Base-by-base conservation (phyloP, 2,329 filamentous ascomycete genomes). In the Zasmidium citrigriseum region DNA sequence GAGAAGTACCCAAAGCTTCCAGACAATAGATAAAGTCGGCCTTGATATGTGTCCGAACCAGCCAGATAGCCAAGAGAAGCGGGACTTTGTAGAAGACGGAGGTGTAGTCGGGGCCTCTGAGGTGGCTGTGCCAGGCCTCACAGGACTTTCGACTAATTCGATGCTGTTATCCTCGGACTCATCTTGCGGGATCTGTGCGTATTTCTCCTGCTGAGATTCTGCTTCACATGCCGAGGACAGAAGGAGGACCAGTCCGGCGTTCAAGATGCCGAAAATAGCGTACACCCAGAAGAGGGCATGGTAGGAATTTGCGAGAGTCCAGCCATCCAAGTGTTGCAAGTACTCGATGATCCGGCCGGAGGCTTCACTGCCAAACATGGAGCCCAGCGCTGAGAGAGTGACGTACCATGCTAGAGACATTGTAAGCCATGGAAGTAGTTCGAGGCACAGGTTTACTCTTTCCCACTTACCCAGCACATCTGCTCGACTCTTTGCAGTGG, bases 341-440 rank as follows among this genome's bases (percentile, higher is more conserved):
- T 65, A 76, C 56, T 82, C 77, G 24, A 86, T 74, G 46, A 83
- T 72, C 46, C 81, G 71, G 1, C 84, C 84, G 0, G 81, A 78
- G 1, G 78, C 60, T 63, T 82, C 83, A 7, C 78, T 84, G 2
- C 84, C 84, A 4, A 80, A 64, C 0, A 82, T 78, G 0, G 82
- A 83, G 1, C 83, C 84, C 1, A 86, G 72, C n/a, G 79, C 80
- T 0, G 83, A 81, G 2, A 75, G 77, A 16, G 82, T 84, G 44
- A 87, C 81, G 65, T 89, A 87, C 86, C 86, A 89, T 9, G 83
- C 80, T 58, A 88, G 76, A n/a, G n/a, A n/a, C n/a, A n/a, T n/a
- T n/a, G n/a, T n/a, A n/a, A n/a, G n/a, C n/a, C n/a, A n/a, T n/a
- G n/a, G n/a, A n/a, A n/a, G n/a, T n/a, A n/a, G n/a, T n/a, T n/a